phyloP scores from a whole-genome alignment of 495 filamentous ascomycete species.

The Letharia lupina region DNA sequence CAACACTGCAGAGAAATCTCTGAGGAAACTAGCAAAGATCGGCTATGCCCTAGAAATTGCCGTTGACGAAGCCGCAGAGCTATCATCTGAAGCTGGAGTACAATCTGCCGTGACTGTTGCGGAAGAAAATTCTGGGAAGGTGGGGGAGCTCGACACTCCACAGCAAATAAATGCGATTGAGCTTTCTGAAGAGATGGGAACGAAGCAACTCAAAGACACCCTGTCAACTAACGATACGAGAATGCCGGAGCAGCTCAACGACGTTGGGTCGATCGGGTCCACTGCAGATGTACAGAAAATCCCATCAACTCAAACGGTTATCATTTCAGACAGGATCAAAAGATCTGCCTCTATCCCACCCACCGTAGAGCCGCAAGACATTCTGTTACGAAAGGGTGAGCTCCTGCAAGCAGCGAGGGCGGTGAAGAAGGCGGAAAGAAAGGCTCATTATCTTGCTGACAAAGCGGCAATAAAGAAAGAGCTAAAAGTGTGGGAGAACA shows the following conservation, averaged over 20 bases:
- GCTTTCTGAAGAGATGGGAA: not conserved
- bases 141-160: not conserved
- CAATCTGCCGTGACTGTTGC: not conserved
- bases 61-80: not conserved
- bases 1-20: not conserved
- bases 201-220: not conserved
- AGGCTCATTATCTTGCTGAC: not conserved
- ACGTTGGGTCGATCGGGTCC: not conserved
- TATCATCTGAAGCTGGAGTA: not conserved
- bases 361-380: not conserved
- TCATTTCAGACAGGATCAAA: not conserved
- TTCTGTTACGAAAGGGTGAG: not conserved
- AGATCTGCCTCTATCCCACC: not conserved
- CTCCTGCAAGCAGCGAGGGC: not conserved
- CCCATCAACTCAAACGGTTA: not conserved
- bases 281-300: not conserved
- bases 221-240: not conserved
- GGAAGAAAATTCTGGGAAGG: not conserved
- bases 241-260: not conserved
- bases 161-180: not conserved
- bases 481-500: not conserved
- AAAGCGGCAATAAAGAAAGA: not conserved
- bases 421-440: not conserved
- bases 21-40: not conserved
- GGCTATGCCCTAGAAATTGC: not conserved